Evolutionary conservation across 331 rosid genomes (phyloP).

Genomic region (Cucumis variabilis): DNA sequence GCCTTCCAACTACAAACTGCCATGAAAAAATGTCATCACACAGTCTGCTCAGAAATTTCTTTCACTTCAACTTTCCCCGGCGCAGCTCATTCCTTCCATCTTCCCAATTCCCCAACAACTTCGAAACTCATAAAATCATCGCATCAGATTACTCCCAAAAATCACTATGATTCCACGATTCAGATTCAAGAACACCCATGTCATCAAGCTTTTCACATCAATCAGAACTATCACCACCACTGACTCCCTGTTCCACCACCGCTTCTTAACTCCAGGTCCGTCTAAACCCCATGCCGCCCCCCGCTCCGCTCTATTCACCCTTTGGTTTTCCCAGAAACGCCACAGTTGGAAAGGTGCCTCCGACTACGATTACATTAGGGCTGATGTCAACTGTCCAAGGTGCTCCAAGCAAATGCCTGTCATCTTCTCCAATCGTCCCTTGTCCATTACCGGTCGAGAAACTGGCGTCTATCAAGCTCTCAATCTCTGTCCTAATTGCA

Average conservation of each 20-base stretch:
- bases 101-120: not conserved
- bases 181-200: not conserved
- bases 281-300: not conserved
- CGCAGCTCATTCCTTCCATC: not conserved
- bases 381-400: constrained; percentile 67
- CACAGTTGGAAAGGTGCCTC: constrained; percentile 21
- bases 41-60: not conserved
- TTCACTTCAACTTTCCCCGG: not conserved
- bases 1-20: too few species aligned
- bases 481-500: constrained; percentile 64
- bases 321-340: constrained; percentile 22
- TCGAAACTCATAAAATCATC: not conserved
- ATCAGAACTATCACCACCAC: constrained; percentile 25
- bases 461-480: constrained; percentile 66
- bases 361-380: constrained; percentile 60
- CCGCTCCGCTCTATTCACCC: not conserved
- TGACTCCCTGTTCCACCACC: not conserved
- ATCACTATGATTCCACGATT: constrained; percentile 37
- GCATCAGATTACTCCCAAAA: not conserved
- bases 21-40: too few species aligned
- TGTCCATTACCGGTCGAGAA: constrained; percentile 55
- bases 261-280: not conserved
- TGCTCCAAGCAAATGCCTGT: constrained; percentile 59
- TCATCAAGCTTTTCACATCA: not conserved
- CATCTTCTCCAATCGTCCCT: constrained; percentile 65